These are phyloP conservation scores for Aspergillus eucalypticola DNA, from an alignment of 2,329 filamentous ascomycete species.

Conservation along the genomic window DNA sequence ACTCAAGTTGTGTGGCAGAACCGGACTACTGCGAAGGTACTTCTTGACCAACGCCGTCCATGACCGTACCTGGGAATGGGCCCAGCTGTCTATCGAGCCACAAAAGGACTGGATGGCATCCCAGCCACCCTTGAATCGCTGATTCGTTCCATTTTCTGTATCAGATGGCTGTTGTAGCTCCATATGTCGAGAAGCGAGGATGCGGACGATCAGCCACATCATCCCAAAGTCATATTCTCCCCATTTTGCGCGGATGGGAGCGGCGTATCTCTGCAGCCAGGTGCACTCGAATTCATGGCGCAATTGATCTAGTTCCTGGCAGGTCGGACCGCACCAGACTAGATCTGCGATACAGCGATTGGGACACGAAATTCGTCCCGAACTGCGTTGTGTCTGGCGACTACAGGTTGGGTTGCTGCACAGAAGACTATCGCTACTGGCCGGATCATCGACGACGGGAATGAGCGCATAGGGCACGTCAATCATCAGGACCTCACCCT, in stretches of 20 bases:
- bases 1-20: constrained; percentile 15
- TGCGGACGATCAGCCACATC: constrained; percentile 37
- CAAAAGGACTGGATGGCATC: constrained; percentile 29
- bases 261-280: constrained; percentile 30
- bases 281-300: constrained; percentile 34
- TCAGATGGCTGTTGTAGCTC: constrained; percentile 3
- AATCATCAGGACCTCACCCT: constrained; percentile 30
- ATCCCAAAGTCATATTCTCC: constrained; percentile 37
- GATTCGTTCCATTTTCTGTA: background rate
- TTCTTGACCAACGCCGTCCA: constrained; percentile 33
- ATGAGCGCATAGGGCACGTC: constrained; percentile 35
- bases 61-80: constrained; percentile 27
- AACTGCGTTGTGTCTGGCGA: constrained; percentile 10
- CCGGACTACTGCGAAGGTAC: constrained; percentile 22
- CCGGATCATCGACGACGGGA: constrained; percentile 31
- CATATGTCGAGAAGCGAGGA: constrained; percentile 27
- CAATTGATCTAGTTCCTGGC: constrained; percentile 22
- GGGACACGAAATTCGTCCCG: constrained; percentile 19
- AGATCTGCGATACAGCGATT: constrained; percentile 30
- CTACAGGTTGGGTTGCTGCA: constrained; percentile 36
- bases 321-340: constrained; percentile 29
- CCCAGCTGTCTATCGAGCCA: constrained; percentile 33
- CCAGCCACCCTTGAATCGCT: constrained; percentile 25
- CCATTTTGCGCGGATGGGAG: constrained; percentile 28
- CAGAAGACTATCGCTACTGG: constrained; percentile 24